Conservation (phyloP, 106 monocot genomes). For the Allium fistulosum region DNA sequence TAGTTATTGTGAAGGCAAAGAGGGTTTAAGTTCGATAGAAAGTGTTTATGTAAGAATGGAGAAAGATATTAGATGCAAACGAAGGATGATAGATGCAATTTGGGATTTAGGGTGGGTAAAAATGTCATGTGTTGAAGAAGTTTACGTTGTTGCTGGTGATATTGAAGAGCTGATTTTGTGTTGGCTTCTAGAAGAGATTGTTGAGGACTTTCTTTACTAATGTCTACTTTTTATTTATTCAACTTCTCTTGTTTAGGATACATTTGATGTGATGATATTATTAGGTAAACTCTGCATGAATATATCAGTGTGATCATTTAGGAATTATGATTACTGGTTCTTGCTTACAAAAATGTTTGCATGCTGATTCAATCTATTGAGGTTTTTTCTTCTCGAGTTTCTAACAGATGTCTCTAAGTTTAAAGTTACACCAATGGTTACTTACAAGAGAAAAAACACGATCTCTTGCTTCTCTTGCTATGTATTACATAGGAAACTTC, state of each 20-base stretch:
- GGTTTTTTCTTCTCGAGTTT: too few relatives aligned
- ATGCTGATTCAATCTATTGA: too few relatives aligned
- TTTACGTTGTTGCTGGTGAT: constrained; percentile 20
- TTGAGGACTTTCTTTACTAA: constrained; percentile 15
- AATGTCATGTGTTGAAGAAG: constrained; percentile 43
- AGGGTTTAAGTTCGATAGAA: constrained; percentile 10
- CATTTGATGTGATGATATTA: too few relatives aligned
- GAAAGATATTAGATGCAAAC: constrained; percentile 44
- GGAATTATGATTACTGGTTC: too few relatives aligned
- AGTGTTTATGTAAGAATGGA: constrained; percentile 35
- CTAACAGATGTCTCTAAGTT: too few relatives aligned
- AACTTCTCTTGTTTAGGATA: too few relatives aligned
- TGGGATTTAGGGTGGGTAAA: constrained; percentile 59
- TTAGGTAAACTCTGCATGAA: not conserved
- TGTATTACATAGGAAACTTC: too few relatives aligned
- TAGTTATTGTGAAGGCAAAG: constrained; percentile 5
- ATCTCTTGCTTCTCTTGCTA: too few relatives aligned
- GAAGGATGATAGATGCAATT: constrained; percentile 20
- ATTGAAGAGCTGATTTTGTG: constrained; percentile 26
- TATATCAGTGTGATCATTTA: not conserved
- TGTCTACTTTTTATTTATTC: not conserved
- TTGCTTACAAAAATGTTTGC: too few relatives aligned
- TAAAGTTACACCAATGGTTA: too few relatives aligned
- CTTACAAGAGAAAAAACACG: too few relatives aligned
- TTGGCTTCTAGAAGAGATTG: constrained; percentile 39